These are phyloP conservation scores for Teratosphaeria zuluensis DNA, from an alignment of 2,329 filamentous ascomycete genomes.

Conservation along the genomic window DNA sequence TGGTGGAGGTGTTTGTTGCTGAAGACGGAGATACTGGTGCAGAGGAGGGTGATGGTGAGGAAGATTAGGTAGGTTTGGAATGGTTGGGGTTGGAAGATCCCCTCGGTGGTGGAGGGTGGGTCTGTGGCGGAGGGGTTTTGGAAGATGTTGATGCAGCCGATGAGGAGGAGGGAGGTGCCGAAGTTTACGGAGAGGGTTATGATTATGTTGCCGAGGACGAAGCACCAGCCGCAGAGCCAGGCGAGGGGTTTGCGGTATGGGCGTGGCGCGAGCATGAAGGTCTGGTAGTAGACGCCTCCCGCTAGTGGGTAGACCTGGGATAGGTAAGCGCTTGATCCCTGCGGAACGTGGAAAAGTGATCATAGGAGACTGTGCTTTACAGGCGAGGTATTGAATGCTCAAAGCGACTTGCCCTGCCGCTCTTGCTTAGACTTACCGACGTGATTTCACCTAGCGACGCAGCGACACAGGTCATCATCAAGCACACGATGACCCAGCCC, in stretches of 20 bases:
- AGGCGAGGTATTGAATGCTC: too few species aligned
- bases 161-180: slow-evolving; percentile 49
- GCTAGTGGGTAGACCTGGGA: slow-evolving; percentile 36
- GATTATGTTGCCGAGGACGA: slow-evolving; percentile 69
- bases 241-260: slow-evolving; percentile 53
- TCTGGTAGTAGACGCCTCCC: slow-evolving; percentile 70
- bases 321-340: background rate
- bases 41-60: slow-evolving; percentile 38
- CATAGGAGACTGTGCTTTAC: too few species aligned
- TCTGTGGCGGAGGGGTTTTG: slow-evolving; percentile 19
- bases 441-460: too few species aligned
- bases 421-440: too few species aligned
- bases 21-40: slow-evolving; percentile 36
- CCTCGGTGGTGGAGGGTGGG: slow-evolving; percentile 32
- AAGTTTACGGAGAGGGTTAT: slow-evolving; percentile 79
- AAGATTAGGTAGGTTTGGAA: slow-evolving; percentile 43
- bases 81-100: slow-evolving; percentile 34
- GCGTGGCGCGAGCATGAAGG: slow-evolving; percentile 60
- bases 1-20: slow-evolving; percentile 46
- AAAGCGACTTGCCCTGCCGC: too few species aligned
- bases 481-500: too few species aligned
- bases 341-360: too few species aligned
- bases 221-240: slow-evolving; percentile 68
- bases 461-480: too few species aligned
- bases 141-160: slow-evolving; percentile 48